Percentiles rank a stretch among this genome's conserved stretches.
phyloP scores from a whole-genome alignment of 805 yeast species.

The Candida maesae region DNA sequence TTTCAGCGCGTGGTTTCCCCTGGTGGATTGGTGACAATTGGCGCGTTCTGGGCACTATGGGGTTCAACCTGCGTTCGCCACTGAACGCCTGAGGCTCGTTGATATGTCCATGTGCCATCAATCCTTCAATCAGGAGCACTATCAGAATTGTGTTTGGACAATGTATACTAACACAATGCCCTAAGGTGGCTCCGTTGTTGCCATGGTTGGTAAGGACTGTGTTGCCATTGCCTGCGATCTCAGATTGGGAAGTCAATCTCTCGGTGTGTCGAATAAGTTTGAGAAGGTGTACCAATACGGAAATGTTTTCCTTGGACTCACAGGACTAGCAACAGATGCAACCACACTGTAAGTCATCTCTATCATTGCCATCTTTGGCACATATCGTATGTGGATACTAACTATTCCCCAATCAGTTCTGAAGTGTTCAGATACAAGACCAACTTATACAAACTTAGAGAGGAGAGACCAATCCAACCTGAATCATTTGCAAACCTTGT shows the following conservation, averaged over 20 bases:
- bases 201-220: conserved; percentile 98
- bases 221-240: conserved; percentile 96
- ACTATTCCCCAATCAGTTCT: conserved; percentile 26
- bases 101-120: too few species aligned
- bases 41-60: not conserved
- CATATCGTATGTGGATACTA: too few species aligned
- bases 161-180: conserved; percentile 18
- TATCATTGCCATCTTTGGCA: too few species aligned
- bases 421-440: conserved; percentile 82
- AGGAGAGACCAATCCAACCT: conserved; percentile 91
- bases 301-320: conserved; percentile 82
- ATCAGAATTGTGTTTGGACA: too few species aligned
- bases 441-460: conserved; percentile 84
- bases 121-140: not conserved
- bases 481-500: conserved; percentile 90
- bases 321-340: conserved; percentile 95
- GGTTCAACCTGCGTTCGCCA: conserved; percentile 1
- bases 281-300: conserved; percentile 89
- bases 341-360: conserved; percentile 43
- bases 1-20: not conserved
- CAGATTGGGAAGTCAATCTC: conserved; percentile 88
- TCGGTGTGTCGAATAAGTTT: conserved; percentile 88
- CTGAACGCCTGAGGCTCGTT: not conserved
- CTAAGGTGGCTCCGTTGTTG: conserved; percentile 97
- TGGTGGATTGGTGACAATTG: not conserved